phyloP scores from a whole-genome alignment of 1,139 yeast species.

The Blastobotrys ciferrii region DNA sequence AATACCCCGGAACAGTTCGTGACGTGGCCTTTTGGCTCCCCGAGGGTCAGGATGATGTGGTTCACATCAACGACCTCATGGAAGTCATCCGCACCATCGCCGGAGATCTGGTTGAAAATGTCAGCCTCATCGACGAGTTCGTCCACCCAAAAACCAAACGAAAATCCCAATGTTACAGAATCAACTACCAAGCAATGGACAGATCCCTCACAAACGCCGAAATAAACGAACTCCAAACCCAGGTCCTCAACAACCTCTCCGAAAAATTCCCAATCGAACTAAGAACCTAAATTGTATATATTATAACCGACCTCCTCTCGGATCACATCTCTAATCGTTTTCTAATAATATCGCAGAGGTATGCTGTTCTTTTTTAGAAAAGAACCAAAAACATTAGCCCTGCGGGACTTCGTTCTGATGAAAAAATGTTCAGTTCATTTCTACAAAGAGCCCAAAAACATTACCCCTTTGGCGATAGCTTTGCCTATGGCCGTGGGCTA shows the following conservation, averaged over 20 bases:
- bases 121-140: constrained; percentile 75
- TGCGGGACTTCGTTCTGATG: too few relatives aligned
- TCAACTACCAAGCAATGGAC: constrained; percentile 95
- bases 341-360: too few relatives aligned
- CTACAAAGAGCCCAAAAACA: too few relatives aligned
- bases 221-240: constrained; percentile 65
- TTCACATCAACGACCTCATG: constrained; percentile 91
- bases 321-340: too few relatives aligned
- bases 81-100: constrained; percentile 81
- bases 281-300: constrained; percentile 35
- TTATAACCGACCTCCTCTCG: too few relatives aligned
- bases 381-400: too few relatives aligned
- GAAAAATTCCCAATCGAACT: constrained; percentile 57
- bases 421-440: too few relatives aligned
- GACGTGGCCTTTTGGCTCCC: constrained; percentile 94
- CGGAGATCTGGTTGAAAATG: constrained; percentile 88
- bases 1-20: constrained; percentile 81
- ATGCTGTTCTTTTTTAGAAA: too few relatives aligned
- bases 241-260: constrained; percentile 56
- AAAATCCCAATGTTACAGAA: constrained; percentile 80
- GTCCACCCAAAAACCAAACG: constrained; percentile 78
- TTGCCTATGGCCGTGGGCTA: too few relatives aligned
- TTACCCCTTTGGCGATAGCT: too few relatives aligned
- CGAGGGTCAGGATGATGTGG: constrained; percentile 28
- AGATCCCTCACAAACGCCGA: constrained; percentile 81